Conservation (phyloP, 2,329 filamentous ascomycete genomes). For the Clonostachys solani region DNA sequence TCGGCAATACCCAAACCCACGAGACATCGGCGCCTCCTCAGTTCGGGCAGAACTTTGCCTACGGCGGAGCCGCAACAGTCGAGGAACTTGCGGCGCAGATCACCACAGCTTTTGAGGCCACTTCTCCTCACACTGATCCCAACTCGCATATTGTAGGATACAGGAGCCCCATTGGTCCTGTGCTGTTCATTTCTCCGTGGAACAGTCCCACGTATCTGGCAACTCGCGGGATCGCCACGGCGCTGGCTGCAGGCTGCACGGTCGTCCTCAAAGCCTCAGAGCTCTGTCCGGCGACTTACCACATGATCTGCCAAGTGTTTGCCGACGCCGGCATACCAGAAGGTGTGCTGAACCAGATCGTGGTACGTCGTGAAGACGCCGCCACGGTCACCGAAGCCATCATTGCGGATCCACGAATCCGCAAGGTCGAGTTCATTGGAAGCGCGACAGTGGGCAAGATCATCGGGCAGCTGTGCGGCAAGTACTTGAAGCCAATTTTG, state of each 20-base stretch:
- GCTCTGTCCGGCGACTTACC: conserved; percentile 55
- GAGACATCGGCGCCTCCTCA: too few species aligned
- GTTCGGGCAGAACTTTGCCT: too few species aligned
- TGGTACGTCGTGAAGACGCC: conserved; percentile 57
- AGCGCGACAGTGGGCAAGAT: conserved; percentile 31
- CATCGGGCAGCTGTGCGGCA: conserved; percentile 27
- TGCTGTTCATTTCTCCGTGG: too few species aligned
- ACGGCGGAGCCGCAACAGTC: too few species aligned
- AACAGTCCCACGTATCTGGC: too few species aligned
- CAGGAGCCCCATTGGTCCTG: too few species aligned
- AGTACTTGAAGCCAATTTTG: conserved; percentile 35
- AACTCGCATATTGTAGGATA: too few species aligned
- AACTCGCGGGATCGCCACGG: conserved; percentile 50
- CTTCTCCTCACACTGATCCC: too few species aligned
- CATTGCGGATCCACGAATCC: conserved; percentile 38
- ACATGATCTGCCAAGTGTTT: conserved; percentile 54
- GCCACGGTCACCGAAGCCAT: conserved; percentile 58
- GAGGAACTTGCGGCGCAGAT: too few species aligned
- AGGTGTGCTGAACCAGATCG: conserved; percentile 67
- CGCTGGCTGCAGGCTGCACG: conserved; percentile 66
- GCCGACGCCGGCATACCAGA: conserved; percentile 67
- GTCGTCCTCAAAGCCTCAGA: conserved; percentile 66
- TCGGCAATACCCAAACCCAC: too few species aligned
- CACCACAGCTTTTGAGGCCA: neutral
- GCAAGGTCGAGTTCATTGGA: conserved; percentile 39